phyloP scores from a whole-genome alignment of 192 early-diverging fungal genomes.

The Linnemannia zychae region DNA sequence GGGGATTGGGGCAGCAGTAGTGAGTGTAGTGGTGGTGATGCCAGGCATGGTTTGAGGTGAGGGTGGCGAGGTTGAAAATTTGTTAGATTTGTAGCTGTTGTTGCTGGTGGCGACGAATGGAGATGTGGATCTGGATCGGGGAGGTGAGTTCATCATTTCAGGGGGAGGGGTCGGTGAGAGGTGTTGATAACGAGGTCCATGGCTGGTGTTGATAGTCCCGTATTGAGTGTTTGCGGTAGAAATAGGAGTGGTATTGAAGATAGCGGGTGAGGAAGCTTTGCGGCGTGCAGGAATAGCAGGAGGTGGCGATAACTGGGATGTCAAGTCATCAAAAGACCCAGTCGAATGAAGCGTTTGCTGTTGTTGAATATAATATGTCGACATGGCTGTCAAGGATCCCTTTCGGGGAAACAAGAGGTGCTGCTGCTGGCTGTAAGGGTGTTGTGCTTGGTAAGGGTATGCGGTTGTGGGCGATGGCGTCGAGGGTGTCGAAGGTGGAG shows the following conservation, averaged over 20 bases:
- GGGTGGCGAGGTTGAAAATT: constrained; percentile 1
- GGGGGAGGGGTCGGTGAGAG: background rate
- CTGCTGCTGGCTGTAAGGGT: constrained; percentile 1
- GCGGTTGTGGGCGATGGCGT: constrained; percentile 24
- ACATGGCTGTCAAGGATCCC: constrained; percentile 15
- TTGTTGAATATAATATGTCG: background rate
- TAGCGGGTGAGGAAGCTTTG: constrained; percentile 33
- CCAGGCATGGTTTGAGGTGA: background rate
- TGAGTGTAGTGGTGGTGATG: background rate
- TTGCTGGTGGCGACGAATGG: background rate
- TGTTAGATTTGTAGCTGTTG: background rate
- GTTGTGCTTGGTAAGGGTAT: background rate
- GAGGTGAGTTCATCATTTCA: background rate
- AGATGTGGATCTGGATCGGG: constrained; percentile 7
- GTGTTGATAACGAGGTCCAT: background rate
- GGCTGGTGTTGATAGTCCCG: background rate
- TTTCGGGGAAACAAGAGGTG: constrained; percentile 12
- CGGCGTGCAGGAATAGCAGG: constrained; percentile 30
- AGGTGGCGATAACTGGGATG: background rate
- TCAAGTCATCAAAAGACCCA: constrained; percentile 4
- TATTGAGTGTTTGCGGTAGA: background rate
- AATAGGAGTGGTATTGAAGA: background rate
- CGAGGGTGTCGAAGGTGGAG: constrained; percentile 22
- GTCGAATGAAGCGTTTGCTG: background rate
- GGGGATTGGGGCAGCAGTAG: constrained; percentile 9